Percentiles rank a stretch among this genome's conserved stretches.
Conservation (phyloP, 768 basidiomycete species). For the Leccinum ochraceum region DNA sequence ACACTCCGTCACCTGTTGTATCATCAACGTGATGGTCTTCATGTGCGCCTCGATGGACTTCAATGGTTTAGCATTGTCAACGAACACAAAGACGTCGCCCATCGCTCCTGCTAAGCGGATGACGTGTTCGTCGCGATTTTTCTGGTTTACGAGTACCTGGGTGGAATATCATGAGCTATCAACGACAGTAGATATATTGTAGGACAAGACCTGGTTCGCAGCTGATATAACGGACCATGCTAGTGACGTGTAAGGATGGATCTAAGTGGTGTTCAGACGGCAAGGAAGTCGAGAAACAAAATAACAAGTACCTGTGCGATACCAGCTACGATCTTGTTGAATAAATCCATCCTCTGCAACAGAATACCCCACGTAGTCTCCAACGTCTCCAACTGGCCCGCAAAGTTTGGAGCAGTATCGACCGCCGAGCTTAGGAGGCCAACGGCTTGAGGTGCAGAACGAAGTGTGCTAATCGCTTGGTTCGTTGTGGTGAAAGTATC, state of each 20-base stretch:
- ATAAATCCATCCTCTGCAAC: not conserved
- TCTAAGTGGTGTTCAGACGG: not conserved
- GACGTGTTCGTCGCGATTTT: not conserved
- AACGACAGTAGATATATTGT: not conserved
- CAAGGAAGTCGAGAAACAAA: not conserved
- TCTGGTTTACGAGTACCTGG: not conserved
- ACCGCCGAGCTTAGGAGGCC: not conserved
- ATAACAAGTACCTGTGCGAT: not conserved
- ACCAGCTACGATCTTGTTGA: not conserved
- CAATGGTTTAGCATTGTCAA: not conserved
- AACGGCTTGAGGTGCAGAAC: not conserved
- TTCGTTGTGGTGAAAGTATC: not conserved
- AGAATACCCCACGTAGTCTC: not conserved
- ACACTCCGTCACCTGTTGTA: not conserved
- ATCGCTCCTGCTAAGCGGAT: not conserved
- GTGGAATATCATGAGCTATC: not conserved
- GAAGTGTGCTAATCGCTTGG: not conserved
- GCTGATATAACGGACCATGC: not conserved
- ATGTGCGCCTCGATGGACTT: not conserved
- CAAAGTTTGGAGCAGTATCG: not conserved
- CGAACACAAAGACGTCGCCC: not conserved
- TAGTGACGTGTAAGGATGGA: not conserved
- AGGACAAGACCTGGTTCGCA: not conserved
- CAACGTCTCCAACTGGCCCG: not conserved
- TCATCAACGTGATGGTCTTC: not conserved